Base-by-base conservation (phyloP, 139 green algal species). In the Chlorella sorokiniana region DNA sequence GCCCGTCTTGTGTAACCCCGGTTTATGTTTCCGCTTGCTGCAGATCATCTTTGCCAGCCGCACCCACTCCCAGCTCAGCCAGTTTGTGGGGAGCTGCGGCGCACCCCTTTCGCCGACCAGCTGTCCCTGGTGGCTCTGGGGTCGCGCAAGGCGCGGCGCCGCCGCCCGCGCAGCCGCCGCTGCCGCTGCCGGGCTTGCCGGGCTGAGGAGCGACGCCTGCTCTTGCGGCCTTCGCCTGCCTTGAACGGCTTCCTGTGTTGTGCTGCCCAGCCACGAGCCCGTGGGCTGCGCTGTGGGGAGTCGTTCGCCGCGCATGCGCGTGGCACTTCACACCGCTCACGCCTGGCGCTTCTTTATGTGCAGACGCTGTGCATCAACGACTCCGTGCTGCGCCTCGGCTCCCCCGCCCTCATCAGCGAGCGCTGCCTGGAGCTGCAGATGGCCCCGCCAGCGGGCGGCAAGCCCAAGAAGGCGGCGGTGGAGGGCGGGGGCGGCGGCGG, bases 21-120 rank as follows among this genome's bases (percentile, higher is more conserved):
- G 6, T 22, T 65, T 31, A 10, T 65, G 18, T 10, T 10, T 65
- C 22, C n/a, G 56, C 16, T 16, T 16, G 48, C 16, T 56, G 37
- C 94, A 98, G 90, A 85, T 99, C 2, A 96, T 97, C 80, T 98
- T 98, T 86, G 95, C 91, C 84, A 96, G 90, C 89, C 83, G 96
- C 22, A 99, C 96, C 11, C 96, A 99, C 88, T 98, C 93, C 29
- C 96, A 99, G 91, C 93, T 99, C 37, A 92, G 89, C 7, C n/a
- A 99, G 80, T 91, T 91, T 87, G 89, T 95, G 61, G 83, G 0
- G 95, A 98, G 90, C 87, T 98, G 33, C 69, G 84, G 27, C 86
- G 91, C 41, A 97, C 93, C 1, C 71, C 70, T 25, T 96, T 94
- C 86, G 86, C 85, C 3, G 83, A 89, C 4, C 65, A 69, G 2